These are phyloP conservation scores for Sclerotinia sclerotiorum DNA, from an alignment of 2,329 filamentous ascomycete species.

Conservation along the genomic window DNA sequence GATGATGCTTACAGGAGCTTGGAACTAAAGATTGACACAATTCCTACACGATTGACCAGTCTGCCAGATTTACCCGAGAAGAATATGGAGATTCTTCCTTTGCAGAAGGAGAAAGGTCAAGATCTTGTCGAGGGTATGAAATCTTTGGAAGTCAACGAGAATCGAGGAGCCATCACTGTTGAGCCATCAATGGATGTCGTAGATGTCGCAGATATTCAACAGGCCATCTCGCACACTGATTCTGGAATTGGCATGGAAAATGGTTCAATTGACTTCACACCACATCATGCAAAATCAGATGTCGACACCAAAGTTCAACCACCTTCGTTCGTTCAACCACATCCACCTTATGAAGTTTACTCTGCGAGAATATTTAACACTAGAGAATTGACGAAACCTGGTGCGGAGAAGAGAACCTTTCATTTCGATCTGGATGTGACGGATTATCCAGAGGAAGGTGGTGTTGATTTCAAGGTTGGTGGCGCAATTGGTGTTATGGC, in stretches of 20 bases:
- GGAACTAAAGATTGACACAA: conserved; percentile 70
- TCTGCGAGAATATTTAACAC: conserved; percentile 83
- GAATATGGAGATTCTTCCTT: conserved; percentile 67
- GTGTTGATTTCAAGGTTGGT: conserved; percentile 91
- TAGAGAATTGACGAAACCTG: conserved; percentile 80
- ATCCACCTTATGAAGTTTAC: conserved; percentile 89
- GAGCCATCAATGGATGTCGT: conserved; percentile 27
- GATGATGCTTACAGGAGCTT: conserved; percentile 84
- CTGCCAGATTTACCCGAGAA: conserved; percentile 71
- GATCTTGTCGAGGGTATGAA: background rate
- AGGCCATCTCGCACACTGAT: conserved; percentile 46
- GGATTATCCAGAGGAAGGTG: conserved; percentile 82
- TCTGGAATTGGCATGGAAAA: conserved; percentile 47
- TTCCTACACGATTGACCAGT: conserved; percentile 72
- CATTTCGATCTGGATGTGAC: conserved; percentile 98
- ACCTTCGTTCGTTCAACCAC: conserved; percentile 87
- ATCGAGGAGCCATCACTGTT: conserved; percentile 10
- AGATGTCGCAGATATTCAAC: conserved; percentile 7
- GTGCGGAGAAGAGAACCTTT: conserved; percentile 94
- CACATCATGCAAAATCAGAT: conserved; percentile 29
- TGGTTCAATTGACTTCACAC: conserved; percentile 40
- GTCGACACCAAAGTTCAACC: conserved; percentile 67
- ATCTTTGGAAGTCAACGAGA: background rate
- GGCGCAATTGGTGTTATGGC: conserved; percentile 93
- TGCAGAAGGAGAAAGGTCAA: conserved; percentile 45